A percentile compares a stretch with the other conserved stretches of the same genome.
Evolutionary conservation across 140 eudicot species (phyloP).

Genomic region (Bidens hawaiensis): DNA sequence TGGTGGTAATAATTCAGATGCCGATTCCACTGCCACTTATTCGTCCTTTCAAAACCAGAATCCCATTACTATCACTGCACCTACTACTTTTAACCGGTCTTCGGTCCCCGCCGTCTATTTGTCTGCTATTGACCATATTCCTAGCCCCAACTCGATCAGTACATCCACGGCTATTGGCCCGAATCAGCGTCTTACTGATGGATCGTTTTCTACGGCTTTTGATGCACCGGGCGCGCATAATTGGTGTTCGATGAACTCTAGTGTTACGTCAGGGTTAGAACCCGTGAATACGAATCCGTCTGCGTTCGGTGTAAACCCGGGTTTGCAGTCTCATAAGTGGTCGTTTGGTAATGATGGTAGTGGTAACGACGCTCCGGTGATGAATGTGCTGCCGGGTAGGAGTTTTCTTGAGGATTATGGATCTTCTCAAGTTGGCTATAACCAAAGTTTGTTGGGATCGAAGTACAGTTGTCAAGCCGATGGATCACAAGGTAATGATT

Average conservation of each 20-base stretch:
- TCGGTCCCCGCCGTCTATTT: neutral
- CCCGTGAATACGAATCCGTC: conserved; percentile 1
- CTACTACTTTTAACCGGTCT: neutral
- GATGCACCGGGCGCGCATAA: conserved; percentile 5
- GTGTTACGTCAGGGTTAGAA: conserved; percentile 13
- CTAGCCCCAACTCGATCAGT: too few relatives aligned
- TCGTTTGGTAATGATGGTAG: neutral
- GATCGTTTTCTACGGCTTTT: conserved; percentile 4
- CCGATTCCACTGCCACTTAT: conserved; percentile 24
- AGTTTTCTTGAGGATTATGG: conserved; percentile 25
- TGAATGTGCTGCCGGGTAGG: conserved; percentile 17
- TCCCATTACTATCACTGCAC: neutral
- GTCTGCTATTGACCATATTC: too few relatives aligned
- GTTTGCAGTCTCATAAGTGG: conserved; percentile 3
- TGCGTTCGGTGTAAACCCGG: conserved; percentile 10
- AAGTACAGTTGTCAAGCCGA: conserved; percentile 36
- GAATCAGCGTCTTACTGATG: neutral
- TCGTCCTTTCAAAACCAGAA: neutral
- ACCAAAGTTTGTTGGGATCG: conserved; percentile 34
- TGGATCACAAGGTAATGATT: conserved; percentile 40
- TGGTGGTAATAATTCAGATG: conserved; percentile 25
- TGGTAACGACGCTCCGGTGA: conserved; percentile 27
- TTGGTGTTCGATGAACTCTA: conserved; percentile 32
- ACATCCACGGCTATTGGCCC: conserved; percentile 7
- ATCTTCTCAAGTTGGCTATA: conserved; percentile 45